Conservation (phyloP, 2,329 filamentous ascomycete genomes). For the Pestalotiopsis sp. region DNA sequence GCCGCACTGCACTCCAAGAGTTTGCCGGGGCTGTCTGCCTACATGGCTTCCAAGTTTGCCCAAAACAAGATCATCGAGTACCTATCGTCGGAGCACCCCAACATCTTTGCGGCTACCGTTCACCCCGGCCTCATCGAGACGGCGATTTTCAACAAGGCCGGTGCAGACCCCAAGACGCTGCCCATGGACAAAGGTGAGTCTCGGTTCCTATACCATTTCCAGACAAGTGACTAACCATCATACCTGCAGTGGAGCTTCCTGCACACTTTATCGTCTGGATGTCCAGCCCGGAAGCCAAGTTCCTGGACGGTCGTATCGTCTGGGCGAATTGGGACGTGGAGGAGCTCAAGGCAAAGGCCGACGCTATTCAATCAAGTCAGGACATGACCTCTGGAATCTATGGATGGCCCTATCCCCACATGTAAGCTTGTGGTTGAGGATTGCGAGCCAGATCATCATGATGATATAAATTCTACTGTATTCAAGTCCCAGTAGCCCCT, state of each 20-base stretch:
- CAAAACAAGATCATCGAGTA: constrained; percentile 25
- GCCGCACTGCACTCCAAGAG: background rate
- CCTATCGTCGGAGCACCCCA: constrained; percentile 24
- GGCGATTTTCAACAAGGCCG: constrained; percentile 20
- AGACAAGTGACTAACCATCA: background rate
- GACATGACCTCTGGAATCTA: no score
- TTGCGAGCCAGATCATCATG: no score
- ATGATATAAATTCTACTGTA: no score
- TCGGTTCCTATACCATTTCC: background rate
- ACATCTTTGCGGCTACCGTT: constrained; percentile 22
- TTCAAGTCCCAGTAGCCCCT: no score
- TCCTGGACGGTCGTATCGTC: constrained; percentile 15
- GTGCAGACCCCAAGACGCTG: constrained; percentile 21
- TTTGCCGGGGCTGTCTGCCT: constrained; percentile 17
- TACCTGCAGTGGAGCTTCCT: constrained; percentile 14
- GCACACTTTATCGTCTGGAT: constrained; percentile 19
- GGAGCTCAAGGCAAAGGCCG: constrained; percentile 15
- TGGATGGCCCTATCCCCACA: no score
- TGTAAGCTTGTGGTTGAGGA: no score
- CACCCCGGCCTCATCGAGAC: constrained; percentile 27
- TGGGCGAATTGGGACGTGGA: constrained; percentile 23
- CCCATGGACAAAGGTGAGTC: constrained; percentile 16
- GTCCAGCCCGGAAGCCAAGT: constrained; percentile 15
- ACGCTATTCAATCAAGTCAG: no score
- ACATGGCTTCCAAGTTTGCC: constrained; percentile 17